A percentile compares a stretch with the other conserved stretches of the same genome.
Conservation (phyloP, 176 grass and related monocot species). For the Musa itinerans region DNA sequence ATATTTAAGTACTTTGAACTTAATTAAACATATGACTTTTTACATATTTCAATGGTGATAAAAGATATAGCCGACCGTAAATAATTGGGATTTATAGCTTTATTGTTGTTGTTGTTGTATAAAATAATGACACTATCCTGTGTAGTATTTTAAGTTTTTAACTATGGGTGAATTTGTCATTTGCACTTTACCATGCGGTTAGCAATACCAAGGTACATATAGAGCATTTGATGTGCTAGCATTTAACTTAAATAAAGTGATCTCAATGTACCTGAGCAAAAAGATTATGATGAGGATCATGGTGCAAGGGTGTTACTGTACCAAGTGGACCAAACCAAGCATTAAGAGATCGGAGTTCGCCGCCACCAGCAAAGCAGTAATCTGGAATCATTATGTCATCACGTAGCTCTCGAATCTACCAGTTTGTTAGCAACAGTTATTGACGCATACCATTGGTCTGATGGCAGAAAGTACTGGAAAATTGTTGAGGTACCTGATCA, state of each 20-base stretch:
- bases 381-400: constrained; percentile 84
- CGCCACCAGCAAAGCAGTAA: constrained; percentile 79
- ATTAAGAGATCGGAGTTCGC: constrained; percentile 62
- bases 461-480: constrained; percentile 1
- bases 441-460: background rate
- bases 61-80: rapidly evolving
- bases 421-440: constrained; percentile 19
- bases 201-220: background rate
- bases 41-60: no score
- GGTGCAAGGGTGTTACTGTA: constrained; percentile 74
- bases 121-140: no score
- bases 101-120: no score
- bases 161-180: background rate
- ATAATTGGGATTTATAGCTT: no score
- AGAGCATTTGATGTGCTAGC: no score
- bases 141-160: background rate
- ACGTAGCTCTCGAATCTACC: constrained; percentile 67
- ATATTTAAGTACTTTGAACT: no score
- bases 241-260: background rate
- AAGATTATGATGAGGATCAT: constrained; percentile 82
- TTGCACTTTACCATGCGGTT: background rate
- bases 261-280: constrained; percentile 71
- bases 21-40: no score
- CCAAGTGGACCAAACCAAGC: constrained; percentile 81
- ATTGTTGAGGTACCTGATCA: constrained; percentile 50